Evolutionary conservation across 495 filamentous ascomycete species (phyloP), one percentile per base, ranked within the genome.

Genomic region (Penicillium malachiteum): DNA sequence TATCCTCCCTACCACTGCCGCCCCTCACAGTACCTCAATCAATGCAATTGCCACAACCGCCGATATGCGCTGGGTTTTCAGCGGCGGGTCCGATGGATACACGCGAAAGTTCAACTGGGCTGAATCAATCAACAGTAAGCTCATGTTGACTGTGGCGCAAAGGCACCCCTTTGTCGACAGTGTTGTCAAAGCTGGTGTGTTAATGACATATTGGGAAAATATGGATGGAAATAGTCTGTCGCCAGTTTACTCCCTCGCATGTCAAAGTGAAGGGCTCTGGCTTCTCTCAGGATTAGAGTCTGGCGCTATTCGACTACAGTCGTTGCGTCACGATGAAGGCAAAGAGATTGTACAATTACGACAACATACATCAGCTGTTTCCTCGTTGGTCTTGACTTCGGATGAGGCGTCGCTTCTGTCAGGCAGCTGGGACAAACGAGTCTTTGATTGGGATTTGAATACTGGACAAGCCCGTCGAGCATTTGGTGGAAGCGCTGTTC

Each of bases 161-260:
- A 77, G 89, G 47, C 94, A 99, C 72, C 94, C 95, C 0, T 99
- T 97, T 60, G 94, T 99, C 34, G 94, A 99, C 65, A 96, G 89
- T 58, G 94, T 99, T 13, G 88, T 90, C 38, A 97, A 97, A 69
- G 92, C 92, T 11, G 94, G 93, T 1, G 84, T 96, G 13, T 72
- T 97, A 49, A 84, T 96, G 81, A 94, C 87, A 63, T 98, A 97
- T 68, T 99, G 95, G 94, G 95, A 95, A 67, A 97, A 96, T 59
- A 77, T 75, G 66, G 84, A 88, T 57, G 83, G 70, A 3, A 72
- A 61, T 50, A 56, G 65, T 33, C 39, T 93, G 33, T 95, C 90
- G 18, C 91, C 94, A 0, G 92, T 99, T 1, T 97, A 99, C 67
- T 96, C 91, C 14, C 72, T 99, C 38, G 95, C 95, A 4, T 86